Percentiles rank a stretch among this genome's conserved stretches.
Evolutionary conservation across 495 filamentous ascomycete species (phyloP).

Genomic region (Penicillium mononematosum): DNA sequence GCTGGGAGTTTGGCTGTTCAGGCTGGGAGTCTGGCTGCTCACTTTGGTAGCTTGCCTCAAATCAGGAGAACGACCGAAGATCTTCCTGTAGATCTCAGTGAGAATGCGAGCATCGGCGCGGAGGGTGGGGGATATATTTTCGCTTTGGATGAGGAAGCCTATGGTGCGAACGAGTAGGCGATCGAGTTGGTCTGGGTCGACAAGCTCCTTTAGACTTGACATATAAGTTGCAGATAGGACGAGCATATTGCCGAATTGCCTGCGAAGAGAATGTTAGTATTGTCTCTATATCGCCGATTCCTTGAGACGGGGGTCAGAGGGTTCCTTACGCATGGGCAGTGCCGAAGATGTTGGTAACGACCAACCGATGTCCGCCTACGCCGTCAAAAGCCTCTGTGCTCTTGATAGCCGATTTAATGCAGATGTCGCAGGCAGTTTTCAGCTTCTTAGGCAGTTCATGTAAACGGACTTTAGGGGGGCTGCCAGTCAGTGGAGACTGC

Average conservation of each 20-base stretch:
- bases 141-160: constrained; percentile 59
- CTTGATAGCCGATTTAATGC: constrained; percentile 2
- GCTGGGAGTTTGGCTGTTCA: constrained; percentile 14
- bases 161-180: constrained; percentile 62
- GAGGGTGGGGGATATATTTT: constrained; percentile 65
- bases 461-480: constrained; percentile 19
- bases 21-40: constrained; percentile 1
- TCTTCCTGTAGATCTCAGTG: constrained; percentile 56
- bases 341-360: constrained; percentile 12
- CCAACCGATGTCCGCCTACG: constrained; percentile 6
- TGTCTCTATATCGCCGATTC: not conserved
- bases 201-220: constrained; percentile 52
- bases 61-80: constrained; percentile 35
- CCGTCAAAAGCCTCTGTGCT: constrained; percentile 13
- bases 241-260: constrained; percentile 96
- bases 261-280: constrained; percentile 32
- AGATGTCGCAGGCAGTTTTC: not conserved
- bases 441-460: constrained; percentile 44
- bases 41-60: constrained; percentile 17
- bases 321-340: constrained; percentile 12
- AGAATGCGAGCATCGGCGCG: constrained; percentile 66
- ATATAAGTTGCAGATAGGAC: constrained; percentile 77
- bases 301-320: not conserved
- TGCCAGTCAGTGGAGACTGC: constrained; percentile 13
- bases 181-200: constrained; percentile 51